A percentile compares a stretch with the other conserved stretches of the same genome.
Conservation (phyloP, 2,329 filamentous ascomycete genomes). For the Daldinia eschscholtzii region DNA sequence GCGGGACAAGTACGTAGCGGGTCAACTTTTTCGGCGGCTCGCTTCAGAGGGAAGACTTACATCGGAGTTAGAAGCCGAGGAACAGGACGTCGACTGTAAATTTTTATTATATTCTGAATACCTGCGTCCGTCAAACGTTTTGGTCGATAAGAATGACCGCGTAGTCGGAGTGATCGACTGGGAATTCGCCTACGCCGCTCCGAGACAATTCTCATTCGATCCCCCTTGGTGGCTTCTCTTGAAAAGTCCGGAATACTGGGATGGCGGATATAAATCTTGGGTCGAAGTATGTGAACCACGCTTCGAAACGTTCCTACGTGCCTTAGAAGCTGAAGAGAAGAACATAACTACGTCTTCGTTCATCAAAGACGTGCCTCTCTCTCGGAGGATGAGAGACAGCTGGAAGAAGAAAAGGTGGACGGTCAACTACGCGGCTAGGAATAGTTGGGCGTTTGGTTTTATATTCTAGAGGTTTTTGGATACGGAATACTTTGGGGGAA, state of each 20-base stretch:
- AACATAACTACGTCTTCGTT: neutral
- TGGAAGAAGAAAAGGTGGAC: slow-evolving; percentile 54
- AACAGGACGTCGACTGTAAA: slow-evolving; percentile 36
- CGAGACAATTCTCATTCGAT: slow-evolving; percentile 52
- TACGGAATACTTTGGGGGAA: slow-evolving; percentile 51
- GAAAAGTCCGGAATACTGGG: slow-evolving; percentile 52
- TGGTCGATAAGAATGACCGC: slow-evolving; percentile 45
- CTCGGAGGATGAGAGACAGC: slow-evolving; percentile 52
- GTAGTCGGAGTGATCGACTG: slow-evolving; percentile 57
- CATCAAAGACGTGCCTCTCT: slow-evolving; percentile 43
- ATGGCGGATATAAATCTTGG: slow-evolving; percentile 50
- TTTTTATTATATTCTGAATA: slow-evolving; percentile 38
- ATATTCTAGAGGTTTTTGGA: slow-evolving; percentile 57
- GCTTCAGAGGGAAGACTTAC: slow-evolving; percentile 33
- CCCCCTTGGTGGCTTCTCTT: slow-evolving; percentile 58
- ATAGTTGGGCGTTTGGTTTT: slow-evolving; percentile 56
- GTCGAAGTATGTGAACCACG: slow-evolving; percentile 43
- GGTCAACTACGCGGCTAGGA: slow-evolving; percentile 55
- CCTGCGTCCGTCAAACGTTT: slow-evolving; percentile 18
- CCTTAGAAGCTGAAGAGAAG: slow-evolving; percentile 52
- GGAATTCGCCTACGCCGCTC: slow-evolving; percentile 56
- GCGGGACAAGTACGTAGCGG: slow-evolving; percentile 57
- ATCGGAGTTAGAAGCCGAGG: neutral
- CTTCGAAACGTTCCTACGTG: slow-evolving; percentile 52
- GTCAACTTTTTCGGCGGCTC: slow-evolving; percentile 56